phyloP scores from a whole-genome alignment of 208 protist genomes.

The Balamuthia mandrillaris region DNA sequence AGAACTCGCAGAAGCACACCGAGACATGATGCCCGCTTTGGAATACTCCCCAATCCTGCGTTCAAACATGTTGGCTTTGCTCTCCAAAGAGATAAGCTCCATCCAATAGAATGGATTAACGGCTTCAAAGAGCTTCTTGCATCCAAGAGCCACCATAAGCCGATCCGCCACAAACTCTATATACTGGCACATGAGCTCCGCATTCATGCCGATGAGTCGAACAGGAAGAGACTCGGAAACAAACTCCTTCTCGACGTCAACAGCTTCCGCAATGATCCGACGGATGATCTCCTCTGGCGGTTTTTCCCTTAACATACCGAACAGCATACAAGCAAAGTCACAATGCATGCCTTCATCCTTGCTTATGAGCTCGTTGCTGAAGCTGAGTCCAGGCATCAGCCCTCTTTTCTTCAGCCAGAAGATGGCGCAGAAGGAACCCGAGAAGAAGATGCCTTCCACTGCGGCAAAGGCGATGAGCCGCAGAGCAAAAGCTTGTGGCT shows the following conservation, averaged over 20 bases:
- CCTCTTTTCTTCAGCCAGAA: conserved; percentile 99
- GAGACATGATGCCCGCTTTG: conserved; percentile 95
- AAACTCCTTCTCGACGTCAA: conserved; percentile 94
- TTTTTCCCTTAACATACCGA: conserved; percentile 85
- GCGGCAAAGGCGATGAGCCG: conserved; percentile 96
- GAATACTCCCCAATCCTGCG: conserved; percentile 97
- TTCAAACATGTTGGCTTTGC: conserved; percentile 99
- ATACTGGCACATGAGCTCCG: conserved; percentile 94
- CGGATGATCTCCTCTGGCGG: conserved; percentile 74
- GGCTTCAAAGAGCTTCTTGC: conserved; percentile 90
- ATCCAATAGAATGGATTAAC: conserved; percentile 99
- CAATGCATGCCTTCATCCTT: conserved; percentile 98
- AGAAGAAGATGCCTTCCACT: conserved; percentile 99
- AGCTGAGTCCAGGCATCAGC: conserved; percentile 98
- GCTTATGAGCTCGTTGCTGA: conserved; percentile 98
- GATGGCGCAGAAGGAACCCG: conserved; percentile 95
- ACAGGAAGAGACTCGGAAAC: conserved; percentile 95
- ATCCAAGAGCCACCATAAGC: conserved; percentile 91
- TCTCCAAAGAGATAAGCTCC: conserved; percentile 97
- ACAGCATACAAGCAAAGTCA: conserved; percentile 98
- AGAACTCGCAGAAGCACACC: too few species aligned
- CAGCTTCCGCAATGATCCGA: conserved; percentile 88
- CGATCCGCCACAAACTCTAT: conserved; percentile 98
- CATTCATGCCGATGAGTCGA: conserved; percentile 98
- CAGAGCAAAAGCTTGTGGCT: conserved; percentile 88